These are phyloP conservation scores for Ziziphus jujuba DNA, from an alignment of 306 rosid species.

Conservation along the genomic window DNA sequence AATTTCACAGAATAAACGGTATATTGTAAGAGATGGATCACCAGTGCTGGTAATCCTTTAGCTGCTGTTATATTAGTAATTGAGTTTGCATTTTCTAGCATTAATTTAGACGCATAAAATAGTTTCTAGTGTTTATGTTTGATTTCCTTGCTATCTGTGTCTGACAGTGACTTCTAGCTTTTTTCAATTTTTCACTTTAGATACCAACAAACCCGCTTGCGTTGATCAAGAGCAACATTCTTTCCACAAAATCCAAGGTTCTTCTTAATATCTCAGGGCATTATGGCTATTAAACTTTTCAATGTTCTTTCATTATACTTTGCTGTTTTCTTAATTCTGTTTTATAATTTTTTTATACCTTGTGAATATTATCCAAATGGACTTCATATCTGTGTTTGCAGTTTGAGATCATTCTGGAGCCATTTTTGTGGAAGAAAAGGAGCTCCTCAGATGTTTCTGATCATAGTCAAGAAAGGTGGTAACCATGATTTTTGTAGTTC, in stretches of 20 bases:
- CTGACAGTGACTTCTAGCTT: slow-evolving; percentile 9
- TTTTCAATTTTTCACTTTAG: slow-evolving; percentile 41
- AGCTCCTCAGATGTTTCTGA: slow-evolving; percentile 45
- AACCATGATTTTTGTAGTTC: slow-evolving; percentile 11
- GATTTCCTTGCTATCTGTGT: slow-evolving; percentile 21
- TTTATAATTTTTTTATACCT: not conserved
- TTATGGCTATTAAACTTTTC: not conserved
- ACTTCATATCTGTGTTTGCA: slow-evolving; percentile 38
- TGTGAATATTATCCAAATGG: not conserved
- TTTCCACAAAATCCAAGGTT: slow-evolving; percentile 88
- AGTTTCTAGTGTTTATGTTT: not conserved
- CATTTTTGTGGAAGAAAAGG: slow-evolving; percentile 73
- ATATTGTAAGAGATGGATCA: slow-evolving; percentile 76
- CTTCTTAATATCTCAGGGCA: slow-evolving; percentile 7
- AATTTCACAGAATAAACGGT: slow-evolving; percentile 82
- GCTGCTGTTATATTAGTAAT: slow-evolving; percentile 10
- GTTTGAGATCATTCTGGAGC: slow-evolving; percentile 79
- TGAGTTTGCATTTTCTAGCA: slow-evolving; percentile 14
- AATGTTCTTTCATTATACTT: not conserved
- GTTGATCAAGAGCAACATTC: slow-evolving; percentile 68
- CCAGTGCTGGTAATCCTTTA: slow-evolving; percentile 72
- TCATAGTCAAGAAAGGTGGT: slow-evolving; percentile 61
- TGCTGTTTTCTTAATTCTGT: not conserved
- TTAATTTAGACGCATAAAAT: slow-evolving; percentile 6
- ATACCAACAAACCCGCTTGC: slow-evolving; percentile 77